Evolutionary conservation across 2,329 filamentous ascomycete species (phyloP), one percentile per base, ranked within the genome.

Genomic region (Diaporthe citrichinensis): DNA sequence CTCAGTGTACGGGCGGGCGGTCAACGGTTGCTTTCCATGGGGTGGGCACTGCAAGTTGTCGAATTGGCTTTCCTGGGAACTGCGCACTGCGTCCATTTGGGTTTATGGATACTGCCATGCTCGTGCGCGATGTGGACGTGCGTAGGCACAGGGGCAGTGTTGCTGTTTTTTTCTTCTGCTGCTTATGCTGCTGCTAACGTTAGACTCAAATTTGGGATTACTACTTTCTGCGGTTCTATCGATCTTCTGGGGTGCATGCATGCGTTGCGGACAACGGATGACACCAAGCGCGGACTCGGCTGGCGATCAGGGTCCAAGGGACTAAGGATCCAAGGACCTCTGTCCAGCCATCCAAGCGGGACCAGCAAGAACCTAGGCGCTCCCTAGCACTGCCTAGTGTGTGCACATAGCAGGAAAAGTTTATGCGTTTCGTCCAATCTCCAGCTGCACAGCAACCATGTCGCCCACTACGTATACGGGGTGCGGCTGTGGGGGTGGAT

Each of bases 291-390:
- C 65, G 65, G 65, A 41, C 65, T 69, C 49, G 65, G 65, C 46
- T 53, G 65, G 65, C 65, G 65, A 69, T 69, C 65, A 62, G 59
- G 59, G 59, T 62, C 59, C 59, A 62, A 62, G n/a, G 59, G n/a
- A 41, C 59, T 39, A 59, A 4, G 44, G 44, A 49, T 23, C 20
- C 41, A 23, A 49, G 44, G 44, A 49, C 25, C 25, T 7, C 23
- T 23, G 17, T 25, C 39, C 41, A 39, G 28, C 3, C 14, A 31
- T 36, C 23, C 31, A 59, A 59, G 55, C 17, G 31, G 23, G 10
- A n/a, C 4, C 17, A 20, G 55, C 55, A 34, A 44, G 15, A 5
- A n/a, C 6, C 23, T 49, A 28, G 59, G 59, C 59, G 39, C 39
- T 46, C 28, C 61, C 44, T 53, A 68, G 44, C 46, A 51, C 34